Conservation (phyloP, 2,329 filamentous ascomycete species). For the Raffaelea arxii region DNA sequence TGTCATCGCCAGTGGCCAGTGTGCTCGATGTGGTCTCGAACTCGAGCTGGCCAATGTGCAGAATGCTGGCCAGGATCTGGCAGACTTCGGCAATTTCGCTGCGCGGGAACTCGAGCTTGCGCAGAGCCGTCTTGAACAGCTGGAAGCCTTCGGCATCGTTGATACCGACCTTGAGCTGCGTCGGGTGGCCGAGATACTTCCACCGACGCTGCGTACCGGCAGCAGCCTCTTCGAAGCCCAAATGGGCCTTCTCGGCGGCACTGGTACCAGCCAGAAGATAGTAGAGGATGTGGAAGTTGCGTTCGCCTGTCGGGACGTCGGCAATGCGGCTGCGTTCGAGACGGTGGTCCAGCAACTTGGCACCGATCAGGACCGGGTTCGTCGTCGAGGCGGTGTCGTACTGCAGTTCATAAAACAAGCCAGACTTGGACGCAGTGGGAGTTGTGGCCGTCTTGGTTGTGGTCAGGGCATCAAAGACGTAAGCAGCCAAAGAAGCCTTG, state of each 20-base stretch:
- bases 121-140: slow-evolving; percentile 90
- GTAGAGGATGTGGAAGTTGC: slow-evolving; percentile 93
- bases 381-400: slow-evolving; percentile 84
- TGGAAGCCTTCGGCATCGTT: slow-evolving; percentile 95
- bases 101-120: slow-evolving; percentile 88
- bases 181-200: slow-evolving; percentile 93
- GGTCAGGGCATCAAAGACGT: slow-evolving; percentile 91
- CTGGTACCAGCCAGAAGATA: slow-evolving; percentile 92
- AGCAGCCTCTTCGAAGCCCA: slow-evolving; percentile 49
- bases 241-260: slow-evolving; percentile 76
- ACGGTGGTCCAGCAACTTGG: slow-evolving; percentile 87
- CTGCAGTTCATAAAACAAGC: slow-evolving; percentile 90
- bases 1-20: slow-evolving; percentile 73
- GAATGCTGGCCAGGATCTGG: slow-evolving; percentile 82
- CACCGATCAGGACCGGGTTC: slow-evolving; percentile 82
- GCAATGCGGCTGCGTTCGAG: slow-evolving; percentile 87
- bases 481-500: slow-evolving; percentile 87
- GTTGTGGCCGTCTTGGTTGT: slow-evolving; percentile 96
- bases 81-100: slow-evolving; percentile 95
- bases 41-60: slow-evolving; percentile 97
- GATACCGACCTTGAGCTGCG: slow-evolving; percentile 92
- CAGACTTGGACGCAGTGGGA: slow-evolving; percentile 89
- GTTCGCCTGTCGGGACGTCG: slow-evolving; percentile 86
- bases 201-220: slow-evolving; percentile 62
- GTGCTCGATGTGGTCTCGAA: slow-evolving; percentile 79